Evolutionary conservation across 495 filamentous ascomycete genomes (phyloP).

Genomic region (Alectoria sarmentosa): DNA sequence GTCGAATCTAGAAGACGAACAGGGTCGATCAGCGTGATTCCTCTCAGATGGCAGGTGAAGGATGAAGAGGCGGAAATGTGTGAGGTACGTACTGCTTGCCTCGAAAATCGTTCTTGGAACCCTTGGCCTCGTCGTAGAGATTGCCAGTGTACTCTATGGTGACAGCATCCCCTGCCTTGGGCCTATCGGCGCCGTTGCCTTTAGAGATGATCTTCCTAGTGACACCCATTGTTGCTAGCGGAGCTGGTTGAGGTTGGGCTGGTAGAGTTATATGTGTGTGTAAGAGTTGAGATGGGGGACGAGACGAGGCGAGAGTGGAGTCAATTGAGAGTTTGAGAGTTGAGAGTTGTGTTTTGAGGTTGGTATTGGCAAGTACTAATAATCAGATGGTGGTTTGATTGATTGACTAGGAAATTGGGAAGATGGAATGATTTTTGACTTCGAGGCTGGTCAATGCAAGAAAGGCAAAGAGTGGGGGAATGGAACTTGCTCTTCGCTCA

Average conservation of each 20-base stretch:
- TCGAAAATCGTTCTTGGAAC: slow-evolving; percentile 37
- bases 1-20: slow-evolving; percentile 57
- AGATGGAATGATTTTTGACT: slow-evolving; percentile 7
- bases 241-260: slow-evolving; percentile 5
- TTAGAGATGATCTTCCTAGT: slow-evolving; percentile 34
- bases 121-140: slow-evolving; percentile 55
- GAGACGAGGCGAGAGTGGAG: slow-evolving; percentile 1
- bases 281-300: not conserved
- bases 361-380: not conserved
- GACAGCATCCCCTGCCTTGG: slow-evolving; percentile 57
- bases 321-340: not conserved
- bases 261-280: not conserved
- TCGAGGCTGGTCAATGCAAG: not conserved
- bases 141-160: slow-evolving; percentile 80
- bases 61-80: not conserved
- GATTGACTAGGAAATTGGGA: slow-evolving; percentile 1
- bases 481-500: not conserved
- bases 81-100: slow-evolving; percentile 41
- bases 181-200: slow-evolving; percentile 50
- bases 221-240: slow-evolving; percentile 48
- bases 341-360: not conserved
- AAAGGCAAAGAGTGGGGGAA: not conserved
- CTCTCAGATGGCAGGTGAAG: not conserved
- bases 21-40: slow-evolving; percentile 15
- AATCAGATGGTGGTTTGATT: not conserved